Evolutionary conservation across 345 rosid genomes (phyloP).

Genomic region (Populus alba): DNA sequence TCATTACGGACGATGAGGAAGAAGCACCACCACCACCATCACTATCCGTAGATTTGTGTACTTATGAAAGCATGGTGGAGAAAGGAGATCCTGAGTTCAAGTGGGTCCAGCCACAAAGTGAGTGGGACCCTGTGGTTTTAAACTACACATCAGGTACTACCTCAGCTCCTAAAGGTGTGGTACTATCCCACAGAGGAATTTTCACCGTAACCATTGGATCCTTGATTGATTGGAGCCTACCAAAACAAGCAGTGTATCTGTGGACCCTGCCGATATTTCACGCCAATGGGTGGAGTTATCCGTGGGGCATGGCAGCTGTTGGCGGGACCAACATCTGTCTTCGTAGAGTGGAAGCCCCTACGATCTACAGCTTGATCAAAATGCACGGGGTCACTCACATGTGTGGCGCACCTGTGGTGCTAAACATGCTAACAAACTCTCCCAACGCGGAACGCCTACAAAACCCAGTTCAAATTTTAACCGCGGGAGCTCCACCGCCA

Average conservation of each 20-base stretch:
- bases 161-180: slow-evolving; percentile 29
- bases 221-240: slow-evolving; percentile 20
- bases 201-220: slow-evolving; percentile 8
- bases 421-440: slow-evolving; percentile 23
- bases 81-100: slow-evolving; percentile 18
- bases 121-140: slow-evolving; percentile 19
- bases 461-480: slow-evolving; percentile 10
- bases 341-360: slow-evolving; percentile 15
- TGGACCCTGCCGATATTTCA: slow-evolving; percentile 30
- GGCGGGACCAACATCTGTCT: slow-evolving; percentile 29
- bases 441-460: slow-evolving; percentile 1
- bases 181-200: slow-evolving; percentile 14
- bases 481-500: slow-evolving; percentile 29
- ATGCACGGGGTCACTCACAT: slow-evolving; percentile 27
- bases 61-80: slow-evolving; percentile 19
- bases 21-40: background rate
- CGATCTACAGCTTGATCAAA: slow-evolving; percentile 15
- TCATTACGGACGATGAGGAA: slow-evolving; percentile 42
- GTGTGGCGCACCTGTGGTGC: slow-evolving; percentile 29
- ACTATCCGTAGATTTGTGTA: slow-evolving; percentile 9
- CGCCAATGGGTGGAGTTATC: slow-evolving; percentile 28
- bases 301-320: slow-evolving; percentile 25
- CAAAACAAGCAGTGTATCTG: slow-evolving; percentile 14
- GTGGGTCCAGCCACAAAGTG: slow-evolving; percentile 25
- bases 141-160: slow-evolving; percentile 35